phyloP scores from a whole-genome alignment of 352 stramenopile species.

The Phytophthora sp. region DNA sequence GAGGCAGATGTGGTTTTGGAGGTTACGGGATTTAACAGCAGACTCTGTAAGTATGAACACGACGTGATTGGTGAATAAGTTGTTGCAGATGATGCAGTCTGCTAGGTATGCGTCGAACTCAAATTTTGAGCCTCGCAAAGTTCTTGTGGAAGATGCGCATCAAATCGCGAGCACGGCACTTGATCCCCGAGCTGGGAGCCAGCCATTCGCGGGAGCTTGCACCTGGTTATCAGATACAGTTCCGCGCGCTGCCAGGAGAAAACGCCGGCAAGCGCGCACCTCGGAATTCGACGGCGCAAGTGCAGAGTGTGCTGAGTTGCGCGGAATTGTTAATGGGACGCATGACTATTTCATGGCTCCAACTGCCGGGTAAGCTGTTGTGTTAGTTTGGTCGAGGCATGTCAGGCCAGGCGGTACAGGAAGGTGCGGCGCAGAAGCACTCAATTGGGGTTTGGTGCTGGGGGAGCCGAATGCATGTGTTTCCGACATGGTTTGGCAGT shows the following conservation, averaged over 20 bases:
- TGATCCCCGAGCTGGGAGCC: conserved; percentile 9
- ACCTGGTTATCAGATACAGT: conserved; percentile 15
- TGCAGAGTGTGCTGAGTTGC: no score
- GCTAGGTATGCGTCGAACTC: no score
- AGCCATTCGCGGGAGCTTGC: conserved; percentile 18
- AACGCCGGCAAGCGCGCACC: not conserved
- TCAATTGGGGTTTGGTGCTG: no score
- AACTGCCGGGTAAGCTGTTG: no score
- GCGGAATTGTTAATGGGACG: no score
- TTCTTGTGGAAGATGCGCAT: conserved; percentile 22
- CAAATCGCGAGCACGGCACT: conserved; percentile 19
- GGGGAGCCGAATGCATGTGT: no score
- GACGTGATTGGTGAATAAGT: not conserved
- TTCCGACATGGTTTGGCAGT: no score
- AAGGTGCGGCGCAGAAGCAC: no score
- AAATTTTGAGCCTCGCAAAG: conserved; percentile 2
- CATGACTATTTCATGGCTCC: no score
- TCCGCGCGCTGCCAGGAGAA: not conserved
- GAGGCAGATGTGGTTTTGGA: not conserved
- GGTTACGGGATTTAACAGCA: not conserved
- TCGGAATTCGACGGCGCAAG: not conserved
- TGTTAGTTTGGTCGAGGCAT: no score
- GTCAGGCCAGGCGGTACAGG: no score
- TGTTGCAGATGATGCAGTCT: not conserved
- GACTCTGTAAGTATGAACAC: not conserved